Conservation (phyloP, 768 basidiomycete genomes). For the Sarcodon aspratus region DNA sequence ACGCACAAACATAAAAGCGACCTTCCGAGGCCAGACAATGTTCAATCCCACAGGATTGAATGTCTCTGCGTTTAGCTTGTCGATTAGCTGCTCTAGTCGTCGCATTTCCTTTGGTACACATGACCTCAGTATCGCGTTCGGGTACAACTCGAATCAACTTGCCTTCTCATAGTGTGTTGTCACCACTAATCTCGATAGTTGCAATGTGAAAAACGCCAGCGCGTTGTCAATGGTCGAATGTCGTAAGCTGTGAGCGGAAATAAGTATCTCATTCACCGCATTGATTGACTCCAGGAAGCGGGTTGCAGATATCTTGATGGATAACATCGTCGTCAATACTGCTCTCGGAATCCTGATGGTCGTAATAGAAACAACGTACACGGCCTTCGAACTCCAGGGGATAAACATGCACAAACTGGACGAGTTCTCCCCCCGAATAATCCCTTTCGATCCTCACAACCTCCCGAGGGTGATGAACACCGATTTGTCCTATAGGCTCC, state of each 20-base stretch:
- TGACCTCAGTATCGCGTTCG: background rate
- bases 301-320: slow-evolving; percentile 70
- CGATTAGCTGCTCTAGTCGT: slow-evolving; percentile 49
- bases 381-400: slow-evolving; percentile 90
- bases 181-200: slow-evolving; percentile 60
- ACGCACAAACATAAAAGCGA: slow-evolving; percentile 90
- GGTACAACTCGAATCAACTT: slow-evolving; percentile 6
- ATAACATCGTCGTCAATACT: background rate
- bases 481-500: slow-evolving; percentile 73
- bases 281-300: slow-evolving; percentile 88
- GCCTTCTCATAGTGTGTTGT: slow-evolving; percentile 80
- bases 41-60: slow-evolving; percentile 86
- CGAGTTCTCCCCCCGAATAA: slow-evolving; percentile 81
- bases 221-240: slow-evolving; percentile 70
- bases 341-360: background rate
- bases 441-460: slow-evolving; percentile 88
- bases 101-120: slow-evolving; percentile 55
- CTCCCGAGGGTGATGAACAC: slow-evolving; percentile 84
- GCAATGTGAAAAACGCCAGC: slow-evolving; percentile 69
- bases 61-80: slow-evolving; percentile 54
- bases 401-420: slow-evolving; percentile 83
- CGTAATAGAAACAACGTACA: slow-evolving; percentile 33
- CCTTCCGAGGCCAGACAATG: slow-evolving; percentile 73
- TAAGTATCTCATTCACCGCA: slow-evolving; percentile 78
- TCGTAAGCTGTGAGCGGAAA: slow-evolving; percentile 72